Evolutionary conservation across 805 yeast genomes (phyloP).

Genomic region (Vanderwaltozyma polyspora): DNA sequence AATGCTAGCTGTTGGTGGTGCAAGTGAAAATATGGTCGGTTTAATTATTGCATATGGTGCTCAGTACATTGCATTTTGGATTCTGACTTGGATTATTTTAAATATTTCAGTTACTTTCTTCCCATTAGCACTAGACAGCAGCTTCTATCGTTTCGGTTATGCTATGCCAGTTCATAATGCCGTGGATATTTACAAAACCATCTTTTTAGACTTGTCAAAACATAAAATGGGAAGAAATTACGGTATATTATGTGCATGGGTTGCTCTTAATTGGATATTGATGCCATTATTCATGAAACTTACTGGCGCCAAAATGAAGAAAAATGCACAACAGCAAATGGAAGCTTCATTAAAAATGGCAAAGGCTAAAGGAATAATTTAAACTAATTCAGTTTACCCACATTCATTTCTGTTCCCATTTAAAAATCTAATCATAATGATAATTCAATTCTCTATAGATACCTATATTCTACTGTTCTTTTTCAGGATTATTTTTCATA

Average conservation of each 20-base stretch:
- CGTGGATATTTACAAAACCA: conserved; percentile 47
- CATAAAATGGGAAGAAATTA: conserved; percentile 48
- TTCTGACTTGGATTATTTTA: conserved; percentile 54
- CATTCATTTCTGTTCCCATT: too few species aligned
- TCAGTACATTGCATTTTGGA: conserved; percentile 59
- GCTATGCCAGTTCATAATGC: conserved; percentile 61
- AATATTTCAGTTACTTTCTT: conserved; percentile 62
- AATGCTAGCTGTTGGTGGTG: conserved; percentile 68
- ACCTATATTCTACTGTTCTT: too few species aligned
- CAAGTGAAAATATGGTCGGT: conserved; percentile 54
- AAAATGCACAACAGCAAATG: conserved; percentile 20
- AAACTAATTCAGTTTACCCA: neutral
- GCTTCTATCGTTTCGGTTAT: conserved; percentile 52
- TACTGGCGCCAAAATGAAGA: conserved; percentile 31
- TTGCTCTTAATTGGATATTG: conserved; percentile 34
- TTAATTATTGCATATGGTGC: conserved; percentile 45
- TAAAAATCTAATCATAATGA: too few species aligned
- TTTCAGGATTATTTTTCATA: too few species aligned
- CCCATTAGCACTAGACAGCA: conserved; percentile 47
- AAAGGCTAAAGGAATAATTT: conserved; percentile 1
- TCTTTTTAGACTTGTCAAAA: conserved; percentile 45
- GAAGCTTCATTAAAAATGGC: conserved; percentile 1
- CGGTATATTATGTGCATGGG: conserved; percentile 53
- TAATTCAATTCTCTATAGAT: too few species aligned
- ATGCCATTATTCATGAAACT: conserved; percentile 37